A percentile compares a stretch with the other conserved stretches of the same genome.
These are phyloP conservation scores for Gentiana dahurica DNA, from an alignment of 257 asterid genomes.

Conservation along the genomic window DNA sequence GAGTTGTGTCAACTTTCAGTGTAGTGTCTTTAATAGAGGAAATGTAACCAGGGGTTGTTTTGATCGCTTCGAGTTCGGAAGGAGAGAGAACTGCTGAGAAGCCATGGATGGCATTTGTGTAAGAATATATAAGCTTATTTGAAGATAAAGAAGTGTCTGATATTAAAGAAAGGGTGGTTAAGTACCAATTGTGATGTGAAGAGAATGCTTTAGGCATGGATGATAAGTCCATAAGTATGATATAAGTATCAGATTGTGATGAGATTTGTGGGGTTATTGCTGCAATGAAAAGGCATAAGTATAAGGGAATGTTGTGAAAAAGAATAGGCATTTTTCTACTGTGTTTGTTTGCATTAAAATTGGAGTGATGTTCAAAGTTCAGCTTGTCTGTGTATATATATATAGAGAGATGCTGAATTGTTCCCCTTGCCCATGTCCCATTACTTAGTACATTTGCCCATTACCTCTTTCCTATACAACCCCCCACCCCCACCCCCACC, in stretches of 20 bases:
- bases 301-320: no score
- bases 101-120: slow-evolving; percentile 29
- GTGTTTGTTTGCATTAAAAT: no score
- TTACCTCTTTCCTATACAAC: no score
- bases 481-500: no score
- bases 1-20: slow-evolving; percentile 32
- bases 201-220: slow-evolving; percentile 22
- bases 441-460: no score
- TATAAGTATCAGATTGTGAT: slow-evolving; percentile 10
- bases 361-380: no score
- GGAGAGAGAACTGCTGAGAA: slow-evolving; percentile 26
- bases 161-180: neutral
- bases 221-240: slow-evolving; percentile 30
- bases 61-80: slow-evolving; percentile 25
- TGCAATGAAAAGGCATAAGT: no score
- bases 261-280: no score
- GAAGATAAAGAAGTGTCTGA: slow-evolving; percentile 12
- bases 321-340: no score
- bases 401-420: no score
- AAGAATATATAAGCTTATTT: slow-evolving; percentile 19
- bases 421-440: no score
- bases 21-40: slow-evolving; percentile 32
- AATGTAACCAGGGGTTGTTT: slow-evolving; percentile 21
- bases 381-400: no score
- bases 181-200: slow-evolving; percentile 30